These are phyloP conservation scores for Tylopilus cervinicoccineus DNA, from an alignment of 768 basidiomycete genomes.

Conservation along the genomic window DNA sequence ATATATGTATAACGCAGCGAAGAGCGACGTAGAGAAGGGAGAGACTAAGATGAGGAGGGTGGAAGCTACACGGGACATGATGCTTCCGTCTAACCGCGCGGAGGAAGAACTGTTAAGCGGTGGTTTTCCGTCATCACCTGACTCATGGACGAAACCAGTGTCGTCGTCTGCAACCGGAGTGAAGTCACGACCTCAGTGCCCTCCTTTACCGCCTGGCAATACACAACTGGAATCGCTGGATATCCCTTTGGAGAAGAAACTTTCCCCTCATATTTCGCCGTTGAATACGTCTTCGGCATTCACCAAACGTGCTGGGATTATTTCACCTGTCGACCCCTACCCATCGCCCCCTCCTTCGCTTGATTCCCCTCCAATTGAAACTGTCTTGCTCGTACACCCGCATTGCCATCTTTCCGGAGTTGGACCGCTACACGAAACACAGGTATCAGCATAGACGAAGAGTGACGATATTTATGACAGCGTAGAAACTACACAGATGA, in stretches of 20 bases:
- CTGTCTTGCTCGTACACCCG: conserved; percentile 11
- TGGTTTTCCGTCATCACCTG: conserved; percentile 28
- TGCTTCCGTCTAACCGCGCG: conserved; percentile 63
- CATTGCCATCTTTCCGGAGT: conserved; percentile 1
- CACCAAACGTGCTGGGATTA: conserved; percentile 20
- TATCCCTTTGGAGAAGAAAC: conserved; percentile 16
- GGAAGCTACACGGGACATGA: conserved; percentile 64
- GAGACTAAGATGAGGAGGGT: conserved; percentile 84
- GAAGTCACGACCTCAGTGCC: conserved; percentile 17
- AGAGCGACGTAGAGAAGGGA: conserved; percentile 87
- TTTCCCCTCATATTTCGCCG: conserved; percentile 16
- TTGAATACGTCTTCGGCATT: conserved; percentile 17
- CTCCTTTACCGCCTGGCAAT: conserved; percentile 3
- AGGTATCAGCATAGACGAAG: conserved; percentile 15
- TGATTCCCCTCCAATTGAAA: conserved; percentile 21
- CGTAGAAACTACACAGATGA: conserved; percentile 1
- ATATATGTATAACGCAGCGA: conserved; percentile 95
- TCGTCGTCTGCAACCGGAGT: conserved; percentile 25
- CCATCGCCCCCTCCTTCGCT: conserved; percentile 45
- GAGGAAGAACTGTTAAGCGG: conserved; percentile 52
- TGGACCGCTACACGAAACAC: conserved; percentile 12
- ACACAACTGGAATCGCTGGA: conserved; percentile 2
- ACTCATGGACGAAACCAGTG: background rate
- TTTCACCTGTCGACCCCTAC: conserved; percentile 39
- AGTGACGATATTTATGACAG: conserved; percentile 24